phyloP scores from a whole-genome alignment of 495 filamentous ascomycete genomes.

The Penicillium lividum region DNA sequence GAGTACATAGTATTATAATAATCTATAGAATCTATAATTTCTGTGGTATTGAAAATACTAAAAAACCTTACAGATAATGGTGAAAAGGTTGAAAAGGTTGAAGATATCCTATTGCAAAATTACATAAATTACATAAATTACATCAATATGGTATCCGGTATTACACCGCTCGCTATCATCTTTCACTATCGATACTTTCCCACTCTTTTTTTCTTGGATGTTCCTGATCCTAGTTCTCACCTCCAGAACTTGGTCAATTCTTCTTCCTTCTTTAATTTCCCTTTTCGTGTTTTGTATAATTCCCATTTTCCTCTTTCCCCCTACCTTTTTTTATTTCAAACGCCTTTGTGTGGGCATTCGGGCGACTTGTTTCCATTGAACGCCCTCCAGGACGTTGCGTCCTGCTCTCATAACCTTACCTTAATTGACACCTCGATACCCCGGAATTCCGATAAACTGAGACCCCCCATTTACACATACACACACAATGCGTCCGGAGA shows the following conservation, averaged over 20 bases:
- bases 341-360: conserved; percentile 12
- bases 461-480: conserved; percentile 7
- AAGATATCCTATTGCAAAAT: neutral
- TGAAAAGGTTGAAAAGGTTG: neutral
- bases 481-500: conserved; percentile 87
- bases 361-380: conserved; percentile 20
- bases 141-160: conserved; percentile 9
- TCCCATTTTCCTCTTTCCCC: conserved; percentile 13
- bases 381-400: conserved; percentile 13
- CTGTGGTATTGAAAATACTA: neutral
- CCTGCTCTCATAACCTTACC: conserved; percentile 11
- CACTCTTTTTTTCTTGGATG: conserved; percentile 32
- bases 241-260: conserved; percentile 8
- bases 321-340: conserved; percentile 8
- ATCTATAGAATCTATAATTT: no score
- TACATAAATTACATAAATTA: neutral
- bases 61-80: neutral
- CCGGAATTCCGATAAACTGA: conserved; percentile 2
- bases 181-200: conserved; percentile 25
- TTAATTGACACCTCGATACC: conserved; percentile 20
- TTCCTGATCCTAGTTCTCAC: neutral
- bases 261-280: conserved; percentile 4
- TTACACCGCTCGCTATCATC: conserved; percentile 21
- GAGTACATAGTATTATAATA: no score
- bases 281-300: conserved; percentile 10